Percentiles rank a stretch among this genome's conserved stretches.
phyloP scores from a whole-genome alignment of 345 rosid species.

The Salix purpurea region DNA sequence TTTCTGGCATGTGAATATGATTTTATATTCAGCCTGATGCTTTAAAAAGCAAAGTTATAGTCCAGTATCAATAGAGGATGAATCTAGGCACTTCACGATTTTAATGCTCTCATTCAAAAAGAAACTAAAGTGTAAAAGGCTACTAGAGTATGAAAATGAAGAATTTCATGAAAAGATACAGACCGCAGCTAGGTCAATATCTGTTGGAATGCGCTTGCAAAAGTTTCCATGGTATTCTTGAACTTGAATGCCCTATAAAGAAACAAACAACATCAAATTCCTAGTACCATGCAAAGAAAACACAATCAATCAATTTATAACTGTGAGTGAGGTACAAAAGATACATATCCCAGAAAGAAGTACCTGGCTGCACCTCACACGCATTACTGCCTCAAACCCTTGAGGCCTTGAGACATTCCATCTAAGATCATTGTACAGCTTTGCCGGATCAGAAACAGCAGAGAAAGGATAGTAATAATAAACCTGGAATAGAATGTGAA shows the following conservation, averaged over 20 bases:
- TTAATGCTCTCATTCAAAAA: not conserved
- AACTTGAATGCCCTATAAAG: constrained; percentile 88
- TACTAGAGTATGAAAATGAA: not conserved
- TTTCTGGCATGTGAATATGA: not conserved
- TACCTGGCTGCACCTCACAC: constrained; percentile 97
- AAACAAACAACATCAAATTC: not conserved
- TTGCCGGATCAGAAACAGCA: constrained; percentile 81
- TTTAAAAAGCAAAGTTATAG: not conserved
- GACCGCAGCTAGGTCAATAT: constrained; percentile 91
- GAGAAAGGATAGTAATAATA: constrained; percentile 90
- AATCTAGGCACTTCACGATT: not conserved
- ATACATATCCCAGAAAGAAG: not conserved
- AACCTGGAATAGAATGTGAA: constrained; percentile 49
- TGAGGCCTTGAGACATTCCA: constrained; percentile 98
- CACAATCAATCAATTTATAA: not conserved
- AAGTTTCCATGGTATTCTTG: constrained; percentile 91
- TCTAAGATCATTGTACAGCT: constrained; percentile 95
- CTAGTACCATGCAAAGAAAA: not conserved
- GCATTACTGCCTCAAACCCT: constrained; percentile 98
- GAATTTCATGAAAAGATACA: constrained; percentile 27
- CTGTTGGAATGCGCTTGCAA: constrained; percentile 94
- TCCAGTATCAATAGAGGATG: not conserved
- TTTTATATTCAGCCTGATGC: not conserved
- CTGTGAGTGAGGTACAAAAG: not conserved
- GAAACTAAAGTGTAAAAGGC: not conserved